Conservation (phyloP, 2,329 filamentous ascomycete species). For the Colletotrichum viniferum region DNA sequence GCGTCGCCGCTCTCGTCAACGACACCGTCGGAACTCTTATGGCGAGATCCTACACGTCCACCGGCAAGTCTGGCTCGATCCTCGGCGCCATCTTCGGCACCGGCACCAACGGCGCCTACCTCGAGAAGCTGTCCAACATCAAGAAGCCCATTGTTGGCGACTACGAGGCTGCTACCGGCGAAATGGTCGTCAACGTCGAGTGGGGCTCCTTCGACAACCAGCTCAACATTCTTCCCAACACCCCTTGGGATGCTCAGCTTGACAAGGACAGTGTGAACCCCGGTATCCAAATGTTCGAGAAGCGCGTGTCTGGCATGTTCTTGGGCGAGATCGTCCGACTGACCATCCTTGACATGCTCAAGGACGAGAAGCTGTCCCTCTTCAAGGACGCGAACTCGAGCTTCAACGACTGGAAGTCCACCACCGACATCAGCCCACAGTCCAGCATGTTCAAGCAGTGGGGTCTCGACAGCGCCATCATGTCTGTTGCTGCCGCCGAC, state of each 20-base stretch:
- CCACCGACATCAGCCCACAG: slow-evolving; percentile 68
- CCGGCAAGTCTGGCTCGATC: slow-evolving; percentile 82
- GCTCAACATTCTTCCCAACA: slow-evolving; percentile 85
- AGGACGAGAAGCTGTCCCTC: slow-evolving; percentile 68
- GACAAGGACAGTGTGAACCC: slow-evolving; percentile 87
- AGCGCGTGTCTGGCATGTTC: slow-evolving; percentile 98
- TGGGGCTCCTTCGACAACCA: slow-evolving; percentile 99
- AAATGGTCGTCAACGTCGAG: slow-evolving; percentile 98
- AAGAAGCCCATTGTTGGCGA: slow-evolving; percentile 75
- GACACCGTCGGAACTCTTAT: slow-evolving; percentile 98
- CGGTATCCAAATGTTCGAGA: slow-evolving; percentile 98
- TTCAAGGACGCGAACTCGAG: slow-evolving; percentile 79
- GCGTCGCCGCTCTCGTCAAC: slow-evolving; percentile 95
- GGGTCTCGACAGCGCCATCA: slow-evolving; percentile 89
- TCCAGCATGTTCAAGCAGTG: slow-evolving; percentile 78
- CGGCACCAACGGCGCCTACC: slow-evolving; percentile 95
- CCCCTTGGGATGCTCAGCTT: slow-evolving; percentile 78
- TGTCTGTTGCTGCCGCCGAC: slow-evolving; percentile 87
- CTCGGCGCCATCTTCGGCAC: slow-evolving; percentile 98
- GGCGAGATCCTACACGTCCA: slow-evolving; percentile 94
- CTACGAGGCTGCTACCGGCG: slow-evolving; percentile 80
- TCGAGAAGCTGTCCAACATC: slow-evolving; percentile 87
- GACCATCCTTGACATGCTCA: slow-evolving; percentile 73
- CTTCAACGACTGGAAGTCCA: slow-evolving; percentile 71
- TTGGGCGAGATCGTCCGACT: slow-evolving; percentile 90